Conservation (phyloP, 805 yeast species). For the Scheffersomyces stipitis region DNA sequence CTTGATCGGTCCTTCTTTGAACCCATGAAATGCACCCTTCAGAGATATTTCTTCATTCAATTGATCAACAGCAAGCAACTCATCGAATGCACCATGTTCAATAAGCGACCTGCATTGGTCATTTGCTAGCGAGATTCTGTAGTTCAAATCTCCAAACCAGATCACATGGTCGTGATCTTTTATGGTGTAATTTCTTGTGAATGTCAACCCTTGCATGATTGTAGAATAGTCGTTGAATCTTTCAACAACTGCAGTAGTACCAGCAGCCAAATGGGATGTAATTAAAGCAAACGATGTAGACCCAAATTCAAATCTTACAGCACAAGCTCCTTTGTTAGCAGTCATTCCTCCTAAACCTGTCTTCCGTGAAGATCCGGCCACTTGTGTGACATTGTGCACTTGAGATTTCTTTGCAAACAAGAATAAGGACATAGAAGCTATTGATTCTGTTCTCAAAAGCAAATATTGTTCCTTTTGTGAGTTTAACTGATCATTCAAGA, state of each 20-base stretch:
- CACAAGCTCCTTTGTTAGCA: slow-evolving; percentile 96
- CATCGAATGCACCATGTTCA: slow-evolving; percentile 44
- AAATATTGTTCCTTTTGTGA: slow-evolving; percentile 46
- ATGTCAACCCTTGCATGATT: slow-evolving; percentile 71
- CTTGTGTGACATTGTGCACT: slow-evolving; percentile 61
- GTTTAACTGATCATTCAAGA: slow-evolving; percentile 64
- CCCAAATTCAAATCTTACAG: slow-evolving; percentile 73
- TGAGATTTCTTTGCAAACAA: slow-evolving; percentile 60
- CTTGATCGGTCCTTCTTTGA: slow-evolving; percentile 73
- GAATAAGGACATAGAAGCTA: slow-evolving; percentile 65
- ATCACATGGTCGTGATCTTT: slow-evolving; percentile 80
- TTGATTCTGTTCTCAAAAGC: slow-evolving; percentile 71
- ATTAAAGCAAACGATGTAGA: slow-evolving; percentile 60
- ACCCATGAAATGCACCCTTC: slow-evolving; percentile 14
- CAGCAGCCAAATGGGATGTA: slow-evolving; percentile 94
- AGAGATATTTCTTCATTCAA: slow-evolving; percentile 64
- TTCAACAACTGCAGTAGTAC: slow-evolving; percentile 76
- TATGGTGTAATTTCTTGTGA: slow-evolving; percentile 70
- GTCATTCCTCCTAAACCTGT: slow-evolving; percentile 97
- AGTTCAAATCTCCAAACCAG: slow-evolving; percentile 95
- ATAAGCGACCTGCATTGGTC: slow-evolving; percentile 63
- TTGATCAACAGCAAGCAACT: slow-evolving; percentile 73
- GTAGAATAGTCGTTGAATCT: slow-evolving; percentile 82
- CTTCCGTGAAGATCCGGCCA: slow-evolving; percentile 91
- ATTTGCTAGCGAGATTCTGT: slow-evolving; percentile 69